Evolutionary conservation across 257 asterid species (phyloP).

Genomic region (Lavandula angustifolia): DNA sequence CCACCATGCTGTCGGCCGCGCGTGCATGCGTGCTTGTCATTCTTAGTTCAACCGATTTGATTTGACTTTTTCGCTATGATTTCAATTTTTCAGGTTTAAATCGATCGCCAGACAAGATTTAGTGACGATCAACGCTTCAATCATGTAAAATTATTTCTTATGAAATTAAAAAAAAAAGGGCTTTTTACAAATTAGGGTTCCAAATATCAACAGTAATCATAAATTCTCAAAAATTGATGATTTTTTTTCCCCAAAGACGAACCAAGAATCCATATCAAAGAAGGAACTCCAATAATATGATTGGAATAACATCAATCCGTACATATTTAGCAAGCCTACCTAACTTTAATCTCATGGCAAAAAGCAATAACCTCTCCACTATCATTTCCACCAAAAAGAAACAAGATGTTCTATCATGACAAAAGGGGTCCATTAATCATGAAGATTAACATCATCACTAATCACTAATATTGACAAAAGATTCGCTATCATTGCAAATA

Average conservation of each 20-base stretch:
- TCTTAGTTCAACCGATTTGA: background rate
- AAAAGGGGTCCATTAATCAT: conserved; percentile 19
- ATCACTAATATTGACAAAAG: conserved; percentile 2
- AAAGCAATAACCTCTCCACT: conserved; percentile 9
- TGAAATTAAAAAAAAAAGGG: no score
- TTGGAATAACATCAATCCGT: background rate
- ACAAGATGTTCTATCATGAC: conserved; percentile 7
- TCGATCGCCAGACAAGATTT: background rate
- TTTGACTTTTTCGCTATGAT: background rate
- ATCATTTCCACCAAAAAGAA: background rate
- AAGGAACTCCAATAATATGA: background rate
- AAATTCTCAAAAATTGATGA: no score
- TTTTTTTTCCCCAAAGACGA: background rate
- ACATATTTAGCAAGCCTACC: background rate
- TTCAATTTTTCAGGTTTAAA: background rate
- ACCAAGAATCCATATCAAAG: background rate
- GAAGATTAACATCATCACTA: conserved; percentile 21
- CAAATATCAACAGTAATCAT: no score
- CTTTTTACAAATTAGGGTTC: no score
- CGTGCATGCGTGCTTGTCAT: conserved; percentile 11
- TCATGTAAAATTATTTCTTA: background rate
- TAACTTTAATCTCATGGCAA: background rate
- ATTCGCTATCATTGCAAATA: background rate
- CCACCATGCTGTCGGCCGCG: conserved; percentile 22
- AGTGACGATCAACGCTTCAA: background rate